Evolutionary conservation across 257 asterid genomes (phyloP).

Genomic region (Forsythia viridissima): DNA sequence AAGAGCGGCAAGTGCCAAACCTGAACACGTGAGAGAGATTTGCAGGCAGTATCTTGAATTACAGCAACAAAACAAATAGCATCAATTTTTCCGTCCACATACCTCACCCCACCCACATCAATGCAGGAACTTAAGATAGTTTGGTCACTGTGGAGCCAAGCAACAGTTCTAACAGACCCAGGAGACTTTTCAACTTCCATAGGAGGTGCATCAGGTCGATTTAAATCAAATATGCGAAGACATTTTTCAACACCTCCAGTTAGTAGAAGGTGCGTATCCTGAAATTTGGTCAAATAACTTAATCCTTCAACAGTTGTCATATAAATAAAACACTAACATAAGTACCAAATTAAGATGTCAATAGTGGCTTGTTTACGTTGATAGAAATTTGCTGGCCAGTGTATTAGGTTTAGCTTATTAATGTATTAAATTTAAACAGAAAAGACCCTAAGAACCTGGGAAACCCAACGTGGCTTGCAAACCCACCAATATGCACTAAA

Average conservation of each 20-base stretch:
- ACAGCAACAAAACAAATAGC: not conserved
- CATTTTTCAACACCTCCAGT: conserved; percentile 90
- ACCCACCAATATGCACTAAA: not conserved
- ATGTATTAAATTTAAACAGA: not conserved
- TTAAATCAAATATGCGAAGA: conserved; percentile 78
- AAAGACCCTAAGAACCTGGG: not conserved
- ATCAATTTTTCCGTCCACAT: conserved; percentile 15
- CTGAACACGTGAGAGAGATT: not conserved
- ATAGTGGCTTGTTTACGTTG: not conserved
- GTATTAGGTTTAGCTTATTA: not conserved
- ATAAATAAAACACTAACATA: not conserved
- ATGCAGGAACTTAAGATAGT: conserved; percentile 85
- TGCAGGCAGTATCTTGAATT: not conserved
- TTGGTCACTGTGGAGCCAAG: conserved; percentile 95
- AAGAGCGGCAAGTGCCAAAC: not conserved
- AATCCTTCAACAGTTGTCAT: not conserved
- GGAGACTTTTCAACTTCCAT: conserved; percentile 86
- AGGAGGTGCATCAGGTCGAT: conserved; percentile 84
- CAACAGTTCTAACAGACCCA: conserved; percentile 78
- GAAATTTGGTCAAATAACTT: conserved; percentile 23
- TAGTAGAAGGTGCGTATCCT: conserved; percentile 75
- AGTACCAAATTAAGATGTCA: not conserved
- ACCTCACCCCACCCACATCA: conserved; percentile 92
- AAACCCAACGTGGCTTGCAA: not conserved
- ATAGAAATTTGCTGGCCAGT: not conserved